phyloP scores from a whole-genome alignment of 1,284 basidiomycete genomes.

The Polyporus tsugae region DNA sequence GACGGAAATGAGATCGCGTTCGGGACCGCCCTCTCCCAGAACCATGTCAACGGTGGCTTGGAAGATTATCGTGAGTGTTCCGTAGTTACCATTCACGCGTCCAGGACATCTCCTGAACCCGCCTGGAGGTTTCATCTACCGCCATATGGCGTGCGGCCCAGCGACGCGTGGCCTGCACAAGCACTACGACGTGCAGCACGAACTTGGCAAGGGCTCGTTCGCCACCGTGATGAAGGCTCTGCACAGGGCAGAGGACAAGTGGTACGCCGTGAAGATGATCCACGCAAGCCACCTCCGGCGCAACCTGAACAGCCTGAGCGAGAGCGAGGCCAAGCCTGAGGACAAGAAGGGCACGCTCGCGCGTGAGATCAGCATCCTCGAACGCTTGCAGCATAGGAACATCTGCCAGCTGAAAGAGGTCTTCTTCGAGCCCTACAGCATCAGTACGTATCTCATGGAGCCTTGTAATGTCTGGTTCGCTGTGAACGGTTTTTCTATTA shows the following conservation, averaged over 20 bases:
- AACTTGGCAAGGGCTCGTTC: conserved; percentile 84
- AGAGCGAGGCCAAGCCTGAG: conserved; percentile 18
- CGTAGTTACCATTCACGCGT: conserved; percentile 6
- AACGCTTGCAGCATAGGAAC: conserved; percentile 78
- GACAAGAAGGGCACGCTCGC: conserved; percentile 49
- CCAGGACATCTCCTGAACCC: conserved; percentile 10
- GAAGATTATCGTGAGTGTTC: conserved; percentile 67
- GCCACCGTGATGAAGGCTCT: conserved; percentile 81
- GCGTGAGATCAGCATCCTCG: conserved; percentile 85
- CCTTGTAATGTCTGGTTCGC: neutral
- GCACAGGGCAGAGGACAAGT: conserved; percentile 62
- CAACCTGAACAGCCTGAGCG: conserved; percentile 18
- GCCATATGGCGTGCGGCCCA: conserved; percentile 58
- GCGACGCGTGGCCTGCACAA: conserved; percentile 63
- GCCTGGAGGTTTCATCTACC: conserved; percentile 55
- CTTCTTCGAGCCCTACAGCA: conserved; percentile 69
- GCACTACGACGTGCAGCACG: conserved; percentile 68
- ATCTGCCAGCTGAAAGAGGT: conserved; percentile 85
- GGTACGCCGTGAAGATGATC: conserved; percentile 84
- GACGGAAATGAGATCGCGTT: conserved; percentile 88
- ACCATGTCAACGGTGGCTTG: conserved; percentile 52
- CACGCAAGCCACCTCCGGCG: conserved; percentile 51
- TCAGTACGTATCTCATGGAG: conserved; percentile 57
- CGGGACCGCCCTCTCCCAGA: conserved; percentile 56
- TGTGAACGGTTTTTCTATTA: conserved; percentile 37